These are phyloP conservation scores for Sugiyamaella marilandica DNA, from an alignment of 805 yeast genomes.

Conservation along the genomic window DNA sequence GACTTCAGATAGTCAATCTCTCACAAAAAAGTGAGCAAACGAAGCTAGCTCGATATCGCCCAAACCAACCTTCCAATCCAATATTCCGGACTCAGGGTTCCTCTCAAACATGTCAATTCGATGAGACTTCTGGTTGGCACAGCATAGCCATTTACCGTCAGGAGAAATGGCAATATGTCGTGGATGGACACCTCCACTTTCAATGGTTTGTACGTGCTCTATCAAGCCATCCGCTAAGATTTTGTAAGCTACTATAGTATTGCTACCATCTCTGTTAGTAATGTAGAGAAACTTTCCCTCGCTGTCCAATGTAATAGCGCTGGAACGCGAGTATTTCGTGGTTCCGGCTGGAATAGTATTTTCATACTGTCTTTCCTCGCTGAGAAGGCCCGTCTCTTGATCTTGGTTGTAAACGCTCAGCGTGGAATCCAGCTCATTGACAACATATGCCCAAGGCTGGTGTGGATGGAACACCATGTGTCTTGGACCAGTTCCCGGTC, in stretches of 20 bases:
- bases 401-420: slow-evolving; percentile 3
- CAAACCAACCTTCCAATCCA: slow-evolving; percentile 9
- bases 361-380: not conserved
- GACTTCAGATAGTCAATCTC: not conserved
- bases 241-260: slow-evolving; percentile 7
- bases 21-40: not conserved
- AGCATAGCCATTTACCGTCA: slow-evolving; percentile 10
- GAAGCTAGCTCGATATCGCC: slow-evolving; percentile 6
- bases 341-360: not conserved
- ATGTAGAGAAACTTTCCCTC: slow-evolving; percentile 3
- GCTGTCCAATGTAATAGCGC: slow-evolving; percentile 4
- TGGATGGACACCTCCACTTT: slow-evolving; percentile 11
- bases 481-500: slow-evolving; percentile 8
- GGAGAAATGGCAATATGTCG: slow-evolving; percentile 10
- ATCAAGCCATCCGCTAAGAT: not conserved
- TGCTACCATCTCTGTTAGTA: slow-evolving; percentile 8
- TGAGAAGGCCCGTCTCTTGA: slow-evolving; percentile 4
- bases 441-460: slow-evolving; percentile 6
- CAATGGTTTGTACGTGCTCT: slow-evolving; percentile 6
- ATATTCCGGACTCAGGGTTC: not conserved
- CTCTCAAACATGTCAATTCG: slow-evolving; percentile 9
- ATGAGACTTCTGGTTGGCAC: slow-evolving; percentile 7
- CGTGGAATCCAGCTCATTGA: slow-evolving; percentile 9
- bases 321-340: slow-evolving; percentile 2
- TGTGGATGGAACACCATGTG: slow-evolving; percentile 8